Evolutionary conservation across 2,329 filamentous ascomycete species (phyloP), one percentile per base, ranked within the genome.

Genomic region (Diaporthe sp.): DNA sequence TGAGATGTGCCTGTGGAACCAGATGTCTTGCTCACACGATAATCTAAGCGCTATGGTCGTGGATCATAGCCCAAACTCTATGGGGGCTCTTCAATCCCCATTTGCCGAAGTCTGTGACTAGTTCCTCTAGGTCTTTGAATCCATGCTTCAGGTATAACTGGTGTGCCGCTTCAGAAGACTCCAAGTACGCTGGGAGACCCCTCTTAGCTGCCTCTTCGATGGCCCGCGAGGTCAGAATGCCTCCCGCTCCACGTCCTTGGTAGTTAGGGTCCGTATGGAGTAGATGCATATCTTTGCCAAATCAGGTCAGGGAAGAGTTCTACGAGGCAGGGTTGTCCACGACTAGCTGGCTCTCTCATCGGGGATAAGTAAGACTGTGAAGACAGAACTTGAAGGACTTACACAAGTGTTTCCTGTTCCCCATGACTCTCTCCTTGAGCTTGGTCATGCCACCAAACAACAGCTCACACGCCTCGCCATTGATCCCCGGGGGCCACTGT

Each of bases 241-340:
- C 79, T 3, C 81, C 85, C 2, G 85, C 85, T 1, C 85, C 85
- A n/a, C 84, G 83, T 81, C 82, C 77, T 67, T 85, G 83, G 67
- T 86, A 83, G 17, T 84, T 81, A 0, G 86, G 86, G 72, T 85
- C 82, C n/a, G 85, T 85, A n/a, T 81, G 81, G 6, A 87, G 80
- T 44, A 81, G 76, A 12, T 82, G 79, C 15, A 86, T 80, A 76
- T 85, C 85, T 85, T 76, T 22, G 9, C 3, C 8, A 12, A 22
- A 3, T 15, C 39, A 13, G 55, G 62, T 74, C 28, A 77, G 73
- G 17, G 10, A 28, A 2, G 1, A 6, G 3, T 22, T 19, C 2
- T 37, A 5, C 10, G 10, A 39, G 10, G 8, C 19, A 6, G 12
- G 34, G 3, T 22, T 34, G 34, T 12, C 39, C 39, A 42, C 39